phyloP scores from a whole-genome alignment of 306 rosid genomes.

The Dicorynia guianensis region DNA sequence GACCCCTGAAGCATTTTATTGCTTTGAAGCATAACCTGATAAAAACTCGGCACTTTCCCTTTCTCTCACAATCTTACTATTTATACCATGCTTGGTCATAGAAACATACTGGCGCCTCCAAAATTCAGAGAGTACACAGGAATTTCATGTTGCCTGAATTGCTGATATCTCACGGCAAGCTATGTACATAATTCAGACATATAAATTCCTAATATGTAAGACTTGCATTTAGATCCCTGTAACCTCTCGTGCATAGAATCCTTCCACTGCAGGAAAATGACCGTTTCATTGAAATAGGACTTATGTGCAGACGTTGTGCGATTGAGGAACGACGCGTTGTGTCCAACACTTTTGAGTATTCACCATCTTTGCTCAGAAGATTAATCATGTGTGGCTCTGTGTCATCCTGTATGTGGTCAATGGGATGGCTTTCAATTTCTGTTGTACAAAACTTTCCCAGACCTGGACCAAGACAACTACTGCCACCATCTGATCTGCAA shows the following conservation, averaged over 20 bases:
- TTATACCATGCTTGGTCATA: neutral
- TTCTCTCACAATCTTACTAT: neutral
- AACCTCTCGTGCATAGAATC: slow-evolving; percentile 40
- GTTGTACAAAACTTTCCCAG: neutral
- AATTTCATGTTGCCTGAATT: slow-evolving; percentile 19
- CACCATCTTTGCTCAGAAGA: slow-evolving; percentile 31
- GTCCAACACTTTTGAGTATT: slow-evolving; percentile 19
- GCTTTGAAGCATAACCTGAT: slow-evolving; percentile 21
- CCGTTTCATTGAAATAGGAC: slow-evolving; percentile 71
- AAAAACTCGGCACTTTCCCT: neutral
- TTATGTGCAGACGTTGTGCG: slow-evolving; percentile 52
- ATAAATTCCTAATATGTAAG: slow-evolving; percentile 27
- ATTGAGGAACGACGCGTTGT: slow-evolving; percentile 48
- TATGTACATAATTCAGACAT: slow-evolving; percentile 3
- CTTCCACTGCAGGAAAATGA: slow-evolving; percentile 56
- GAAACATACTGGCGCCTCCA: slow-evolving; percentile 25
- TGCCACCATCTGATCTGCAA: neutral
- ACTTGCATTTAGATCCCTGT: slow-evolving; percentile 33
- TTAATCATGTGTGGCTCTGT: neutral
- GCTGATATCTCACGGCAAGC: slow-evolving; percentile 2
- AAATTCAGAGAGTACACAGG: slow-evolving; percentile 11
- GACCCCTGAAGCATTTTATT: neutral
- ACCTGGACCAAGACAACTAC: neutral
- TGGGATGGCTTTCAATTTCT: neutral
- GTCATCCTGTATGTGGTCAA: slow-evolving; percentile 23